Base-by-base conservation (phyloP, 192 early-diverging fungal species). In the Backusella macrospora region DNA sequence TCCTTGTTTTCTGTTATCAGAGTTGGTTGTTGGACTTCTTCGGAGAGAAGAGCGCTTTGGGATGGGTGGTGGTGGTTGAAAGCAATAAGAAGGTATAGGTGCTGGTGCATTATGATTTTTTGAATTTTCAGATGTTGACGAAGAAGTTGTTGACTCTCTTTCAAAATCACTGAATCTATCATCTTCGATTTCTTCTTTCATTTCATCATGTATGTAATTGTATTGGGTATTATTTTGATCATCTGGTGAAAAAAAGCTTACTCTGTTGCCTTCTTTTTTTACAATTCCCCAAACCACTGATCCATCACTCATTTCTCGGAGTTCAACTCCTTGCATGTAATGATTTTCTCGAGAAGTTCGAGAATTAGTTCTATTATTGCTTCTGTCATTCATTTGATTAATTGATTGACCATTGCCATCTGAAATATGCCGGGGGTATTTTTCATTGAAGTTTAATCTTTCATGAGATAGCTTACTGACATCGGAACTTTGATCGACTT, bases 231-330 rank as follows among this genome's bases (percentile, higher is more conserved):
- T 47, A 42, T 52, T 71, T 9, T n/a, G 18, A 38, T 45, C 45
- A 29, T 43, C 65, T 10, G 75, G 69, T 0, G 70, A 16, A n/a
- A 52, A 74, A 38, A 71, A 75, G 34, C 78, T 70, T 43, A 70
- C 65, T 23, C 78, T 44, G 44, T 79, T 72, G 4, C 73, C 73
- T 44, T 75, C 40, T 23, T 72, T 74, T 18, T 75, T 70, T 15
- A 79, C 78, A 55, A 79, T 62, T 4, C 78, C 79, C 70, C 75
- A 80, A 43, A 73, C 62, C 8, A 80, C 71, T 3, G 74, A 64
- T 34, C 79, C 79, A 43, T 80, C 79, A 55, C 79, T 80, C 70
- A 76, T 75, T 69, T 80, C 79, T 21, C 79, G 79, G 37, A 80
- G 49, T 65, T 80, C 79, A 42, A 80, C 47, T 6, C 79, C 79